A percentile compares a stretch with the other conserved stretches of the same genome.
These are phyloP conservation scores for Tillandsia leiboldiana DNA, from an alignment of 176 grass and related monocot species.

Conservation along the genomic window DNA sequence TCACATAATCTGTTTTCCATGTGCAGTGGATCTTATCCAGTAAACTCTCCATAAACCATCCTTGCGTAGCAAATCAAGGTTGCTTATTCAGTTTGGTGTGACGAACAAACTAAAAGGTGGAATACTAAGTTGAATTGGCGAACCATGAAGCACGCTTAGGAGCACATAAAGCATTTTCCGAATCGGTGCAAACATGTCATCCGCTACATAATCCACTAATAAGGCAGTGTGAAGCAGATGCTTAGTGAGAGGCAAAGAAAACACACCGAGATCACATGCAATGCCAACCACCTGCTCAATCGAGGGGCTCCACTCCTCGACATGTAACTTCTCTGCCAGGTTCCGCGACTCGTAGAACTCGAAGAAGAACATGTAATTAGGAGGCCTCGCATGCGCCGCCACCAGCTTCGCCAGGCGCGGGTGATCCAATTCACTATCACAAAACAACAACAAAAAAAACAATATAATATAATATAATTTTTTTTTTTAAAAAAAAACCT, in stretches of 20 bases:
- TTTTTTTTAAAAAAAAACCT: too few relatives aligned
- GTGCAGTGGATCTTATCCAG: too few relatives aligned
- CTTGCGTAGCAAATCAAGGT: too few relatives aligned
- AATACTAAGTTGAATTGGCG: too few relatives aligned
- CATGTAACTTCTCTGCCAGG: slow-evolving; percentile 70
- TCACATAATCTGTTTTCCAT: too few relatives aligned
- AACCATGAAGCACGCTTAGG: too few relatives aligned
- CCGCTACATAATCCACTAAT: too few relatives aligned
- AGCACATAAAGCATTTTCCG: too few relatives aligned
- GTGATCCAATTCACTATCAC: slow-evolving; percentile 57
- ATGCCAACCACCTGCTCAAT: slow-evolving; percentile 49
- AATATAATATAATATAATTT: neutral
- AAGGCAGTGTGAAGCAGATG: neutral
- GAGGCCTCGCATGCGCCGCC: slow-evolving; percentile 72
- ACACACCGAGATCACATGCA: slow-evolving; percentile 64
- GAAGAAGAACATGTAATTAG: slow-evolving; percentile 82
- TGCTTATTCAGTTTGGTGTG: too few relatives aligned
- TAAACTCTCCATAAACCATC: too few relatives aligned
- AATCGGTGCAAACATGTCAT: too few relatives aligned
- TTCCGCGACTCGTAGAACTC: slow-evolving; percentile 85
- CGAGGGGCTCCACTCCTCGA: slow-evolving; percentile 71
- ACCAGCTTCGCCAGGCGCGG: slow-evolving; percentile 66
- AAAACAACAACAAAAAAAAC: slow-evolving; percentile 12
- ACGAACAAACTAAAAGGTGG: too few relatives aligned
- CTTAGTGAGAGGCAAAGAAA: slow-evolving; percentile 6